Percentiles rank a stretch among this genome's conserved stretches.
Conservation (phyloP, 768 basidiomycete species). For the Tulasnella sp. region DNA sequence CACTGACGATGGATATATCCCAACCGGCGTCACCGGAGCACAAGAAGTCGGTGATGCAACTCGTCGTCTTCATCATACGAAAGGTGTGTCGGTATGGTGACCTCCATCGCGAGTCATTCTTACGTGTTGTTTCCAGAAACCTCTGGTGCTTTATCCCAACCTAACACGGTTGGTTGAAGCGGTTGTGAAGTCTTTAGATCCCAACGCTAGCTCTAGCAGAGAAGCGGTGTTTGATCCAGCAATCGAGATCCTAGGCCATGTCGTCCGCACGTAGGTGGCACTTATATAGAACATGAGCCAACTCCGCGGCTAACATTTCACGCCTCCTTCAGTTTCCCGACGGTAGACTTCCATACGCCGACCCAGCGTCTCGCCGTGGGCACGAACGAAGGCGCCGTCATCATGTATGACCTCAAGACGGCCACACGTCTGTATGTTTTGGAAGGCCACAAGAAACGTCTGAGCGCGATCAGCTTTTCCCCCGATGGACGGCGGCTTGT, state of each 20-base stretch:
- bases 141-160: slow-evolving; percentile 72
- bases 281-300: not conserved
- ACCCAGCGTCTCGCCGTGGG: slow-evolving; percentile 88
- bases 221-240: slow-evolving; percentile 86
- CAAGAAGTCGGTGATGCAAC: slow-evolving; percentile 80
- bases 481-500: slow-evolving; percentile 86
- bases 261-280: slow-evolving; percentile 73
- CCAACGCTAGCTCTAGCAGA: slow-evolving; percentile 61
- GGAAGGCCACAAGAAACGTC: slow-evolving; percentile 74
- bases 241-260: slow-evolving; percentile 86
- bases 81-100: slow-evolving; percentile 41
- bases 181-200: slow-evolving; percentile 92
- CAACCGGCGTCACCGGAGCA: slow-evolving; percentile 62
- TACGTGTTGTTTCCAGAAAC: slow-evolving; percentile 43
- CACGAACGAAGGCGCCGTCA: slow-evolving; percentile 84
- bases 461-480: slow-evolving; percentile 83
- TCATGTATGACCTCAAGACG: slow-evolving; percentile 95
- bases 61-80: slow-evolving; percentile 86
- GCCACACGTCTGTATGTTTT: slow-evolving; percentile 91
- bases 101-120: slow-evolving; percentile 70
- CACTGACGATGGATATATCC: slow-evolving; percentile 79
- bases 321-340: slow-evolving; percentile 59
- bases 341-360: slow-evolving; percentile 83
- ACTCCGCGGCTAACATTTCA: not conserved
- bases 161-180: slow-evolving; percentile 84